Percentiles rank a stretch among this genome's conserved stretches.
These are phyloP conservation scores for Plasmodium blacklocki DNA, from an alignment of 169 alveolate species.

Conservation along the genomic window DNA sequence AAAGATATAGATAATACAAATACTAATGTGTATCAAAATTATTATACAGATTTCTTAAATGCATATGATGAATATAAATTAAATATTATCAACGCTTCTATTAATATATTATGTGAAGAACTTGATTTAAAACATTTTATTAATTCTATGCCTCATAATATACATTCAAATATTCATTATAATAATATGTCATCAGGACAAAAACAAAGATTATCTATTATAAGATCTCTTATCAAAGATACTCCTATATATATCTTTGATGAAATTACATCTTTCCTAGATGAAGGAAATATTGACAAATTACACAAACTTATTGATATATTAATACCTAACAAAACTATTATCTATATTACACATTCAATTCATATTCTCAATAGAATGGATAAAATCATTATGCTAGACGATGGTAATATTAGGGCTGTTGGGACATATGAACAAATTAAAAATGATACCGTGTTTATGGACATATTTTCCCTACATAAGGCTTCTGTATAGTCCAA, in stretches of 20 bases:
- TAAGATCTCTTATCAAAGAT: conserved; percentile 63
- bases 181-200: conserved; percentile 63
- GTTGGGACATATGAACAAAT: conserved; percentile 42
- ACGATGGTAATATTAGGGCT: conserved; percentile 38
- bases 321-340: conserved; percentile 50
- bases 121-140: conserved; percentile 43
- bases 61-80: conserved; percentile 20
- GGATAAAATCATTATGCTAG: conserved; percentile 62
- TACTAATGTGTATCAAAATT: background rate
- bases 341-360: conserved; percentile 57
- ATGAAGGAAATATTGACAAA: conserved; percentile 47
- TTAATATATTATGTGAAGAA: conserved; percentile 37
- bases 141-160: conserved; percentile 26
- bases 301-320: conserved; percentile 42
- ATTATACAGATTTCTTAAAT: conserved; percentile 7
- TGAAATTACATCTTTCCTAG: conserved; percentile 68
- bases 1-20: no score
- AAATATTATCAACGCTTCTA: conserved; percentile 27
- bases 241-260: conserved; percentile 55
- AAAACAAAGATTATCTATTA: conserved; percentile 67
- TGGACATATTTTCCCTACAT: conserved; percentile 30
- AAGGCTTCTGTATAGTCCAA: background rate
- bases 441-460: conserved; percentile 20
- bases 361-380: conserved; percentile 13
- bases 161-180: conserved; percentile 28